phyloP scores from a whole-genome alignment of 441 rosid genomes.

The Kokia cookei region DNA sequence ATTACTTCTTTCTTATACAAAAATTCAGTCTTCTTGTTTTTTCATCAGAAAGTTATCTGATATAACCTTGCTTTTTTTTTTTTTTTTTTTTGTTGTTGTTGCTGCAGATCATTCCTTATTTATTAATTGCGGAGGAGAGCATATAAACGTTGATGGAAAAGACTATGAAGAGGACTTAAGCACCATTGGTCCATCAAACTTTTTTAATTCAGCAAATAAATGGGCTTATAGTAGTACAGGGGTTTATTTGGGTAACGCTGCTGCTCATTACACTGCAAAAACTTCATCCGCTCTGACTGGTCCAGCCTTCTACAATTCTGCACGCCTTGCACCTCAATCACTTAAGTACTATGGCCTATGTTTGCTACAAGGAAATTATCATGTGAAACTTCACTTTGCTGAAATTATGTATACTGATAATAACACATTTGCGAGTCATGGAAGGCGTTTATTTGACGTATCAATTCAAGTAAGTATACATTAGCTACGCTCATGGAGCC shows the following conservation, averaged over 20 bases:
- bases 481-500: neutral
- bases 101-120: constrained; percentile 56
- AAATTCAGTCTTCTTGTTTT: neutral
- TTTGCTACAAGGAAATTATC: constrained; percentile 50
- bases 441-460: constrained; percentile 66
- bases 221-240: constrained; percentile 88
- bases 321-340: constrained; percentile 69
- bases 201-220: constrained; percentile 14
- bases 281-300: constrained; percentile 19
- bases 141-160: constrained; percentile 6
- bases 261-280: constrained; percentile 3
- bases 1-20: neutral
- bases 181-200: constrained; percentile 28
- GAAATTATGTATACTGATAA: constrained; percentile 64
- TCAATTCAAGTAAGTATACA: constrained; percentile 60
- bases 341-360: constrained; percentile 80
- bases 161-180: constrained; percentile 43
- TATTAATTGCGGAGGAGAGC: constrained; percentile 72
- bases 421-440: constrained; percentile 46
- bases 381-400: constrained; percentile 77
- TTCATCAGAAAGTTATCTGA: neutral
- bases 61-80: neutral
- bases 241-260: constrained; percentile 8
- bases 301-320: constrained; percentile 40
- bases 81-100: neutral